Percentiles rank a stretch among this genome's conserved stretches.
phyloP scores from a whole-genome alignment of 2,329 filamentous ascomycete species.

The Verruconis gallopava region DNA sequence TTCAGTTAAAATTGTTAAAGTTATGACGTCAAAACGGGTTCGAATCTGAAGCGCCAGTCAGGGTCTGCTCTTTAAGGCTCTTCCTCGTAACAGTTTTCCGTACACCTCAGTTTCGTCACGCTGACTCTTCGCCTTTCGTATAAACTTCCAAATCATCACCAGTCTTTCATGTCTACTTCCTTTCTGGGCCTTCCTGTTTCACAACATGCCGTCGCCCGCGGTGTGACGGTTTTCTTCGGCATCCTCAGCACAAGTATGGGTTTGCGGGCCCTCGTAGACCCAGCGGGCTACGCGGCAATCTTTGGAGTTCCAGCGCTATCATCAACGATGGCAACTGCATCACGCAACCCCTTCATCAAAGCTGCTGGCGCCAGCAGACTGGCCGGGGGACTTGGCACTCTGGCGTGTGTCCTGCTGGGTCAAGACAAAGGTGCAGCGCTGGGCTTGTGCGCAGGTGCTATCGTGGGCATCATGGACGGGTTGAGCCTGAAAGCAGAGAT shows the following conservation, averaged over 20 bases:
- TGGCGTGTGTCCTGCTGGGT: background rate
- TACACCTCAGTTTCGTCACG: no score
- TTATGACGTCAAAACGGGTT: no score
- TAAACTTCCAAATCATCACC: no score
- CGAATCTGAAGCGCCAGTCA: no score
- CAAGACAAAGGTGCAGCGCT: background rate
- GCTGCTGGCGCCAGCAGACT: background rate
- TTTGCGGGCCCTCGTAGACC: background rate
- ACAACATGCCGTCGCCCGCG: background rate
- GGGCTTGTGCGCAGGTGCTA: background rate
- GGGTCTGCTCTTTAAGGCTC: no score
- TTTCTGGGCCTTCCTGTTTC: background rate
- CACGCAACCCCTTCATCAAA: background rate
- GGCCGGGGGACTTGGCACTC: background rate
- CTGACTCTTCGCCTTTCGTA: no score
- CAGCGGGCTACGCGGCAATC: background rate
- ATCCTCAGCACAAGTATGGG: background rate
- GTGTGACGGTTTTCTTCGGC: background rate
- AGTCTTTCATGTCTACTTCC: background rate
- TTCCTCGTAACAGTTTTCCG: no score
- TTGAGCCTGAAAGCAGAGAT: background rate
- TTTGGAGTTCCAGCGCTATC: background rate
- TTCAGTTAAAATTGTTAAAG: no score
- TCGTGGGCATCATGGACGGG: background rate
- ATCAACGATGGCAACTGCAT: background rate